Evolutionary conservation across 2,329 filamentous ascomycete species (phyloP), one percentile per base, ranked within the genome.

Genomic region (Ophiostoma ulmi): DNA sequence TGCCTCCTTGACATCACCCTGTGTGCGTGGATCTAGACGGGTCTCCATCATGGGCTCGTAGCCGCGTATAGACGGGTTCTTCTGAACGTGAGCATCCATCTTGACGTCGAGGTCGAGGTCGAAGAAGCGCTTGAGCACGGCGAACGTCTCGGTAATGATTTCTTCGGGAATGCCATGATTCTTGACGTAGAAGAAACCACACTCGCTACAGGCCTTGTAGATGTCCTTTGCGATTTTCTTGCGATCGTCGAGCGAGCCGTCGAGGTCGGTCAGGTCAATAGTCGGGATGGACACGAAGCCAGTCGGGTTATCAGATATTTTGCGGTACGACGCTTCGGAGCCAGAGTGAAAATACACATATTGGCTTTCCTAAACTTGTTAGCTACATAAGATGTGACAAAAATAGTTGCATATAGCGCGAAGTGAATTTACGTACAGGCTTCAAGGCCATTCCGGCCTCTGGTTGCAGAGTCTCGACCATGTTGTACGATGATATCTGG

Each of bases 31-130:
- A 68, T 79, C 78, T 5, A 78, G 71, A 20, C 74, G 75, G 6
- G 78, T 78, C 74, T 79, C 78, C 11, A 76, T 68, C 74, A 79
- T 75, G 8, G 77, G 78, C 73, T 80, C 78, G 71, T 79, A 80
- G 10, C 78, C 78, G 36, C 78, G 72, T 26, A 79, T 76, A 6
- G 75, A 78, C 7, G 77, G 76, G 48, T 78, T 79, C 74, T 80
- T 78, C 65, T 79, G 77, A 39, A 78, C 75, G 71, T 81, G 77
- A n/a, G 77, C 74, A 22, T 79, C 73, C 72, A 73, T 73, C 70
- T 76, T 75, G n/a, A 67, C 65, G 35, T 70, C 73, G 5, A 36
- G 55, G 38, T 70, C 69, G 14, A 71, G 71, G 0, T 39, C 55
- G 22, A 75, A 76, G 70, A 75, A 75, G 20, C 66, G 65, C 61